phyloP scores from a whole-genome alignment of 139 green algal species.

The Haematococcus lacustris region DNA sequence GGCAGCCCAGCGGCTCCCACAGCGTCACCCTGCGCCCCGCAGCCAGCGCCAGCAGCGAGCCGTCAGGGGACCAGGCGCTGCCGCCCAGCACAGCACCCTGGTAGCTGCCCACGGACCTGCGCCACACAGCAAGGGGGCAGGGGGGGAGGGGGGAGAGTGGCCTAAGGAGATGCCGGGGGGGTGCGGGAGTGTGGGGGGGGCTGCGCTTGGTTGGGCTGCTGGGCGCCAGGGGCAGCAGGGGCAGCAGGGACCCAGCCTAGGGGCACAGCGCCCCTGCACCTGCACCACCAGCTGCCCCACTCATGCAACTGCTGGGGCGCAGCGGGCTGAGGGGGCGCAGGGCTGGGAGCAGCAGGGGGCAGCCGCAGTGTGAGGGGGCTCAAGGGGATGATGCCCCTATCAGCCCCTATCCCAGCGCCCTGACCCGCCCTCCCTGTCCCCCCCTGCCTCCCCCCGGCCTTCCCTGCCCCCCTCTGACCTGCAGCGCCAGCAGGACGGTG shows the following conservation, averaged over 20 bases:
- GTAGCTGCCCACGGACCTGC: conserved; percentile 37
- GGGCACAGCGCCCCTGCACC: background rate
- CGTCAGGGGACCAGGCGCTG: conserved; percentile 61
- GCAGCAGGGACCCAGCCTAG: background rate
- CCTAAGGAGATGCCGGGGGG: background rate
- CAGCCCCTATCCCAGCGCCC: background rate
- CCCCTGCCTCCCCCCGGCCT: background rate
- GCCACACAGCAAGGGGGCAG: conserved; percentile 20
- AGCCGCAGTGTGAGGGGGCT: background rate
- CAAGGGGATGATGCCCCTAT: background rate
- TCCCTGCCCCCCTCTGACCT: background rate
- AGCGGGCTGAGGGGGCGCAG: background rate
- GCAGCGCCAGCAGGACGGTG: conserved; percentile 10
- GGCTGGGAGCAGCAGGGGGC: background rate
- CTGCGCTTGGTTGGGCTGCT: background rate
- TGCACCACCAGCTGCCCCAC: background rate
- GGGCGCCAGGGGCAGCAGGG: background rate
- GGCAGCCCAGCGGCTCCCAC: conserved; percentile 49
- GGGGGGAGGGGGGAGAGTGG: too few relatives aligned
- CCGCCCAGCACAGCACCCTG: conserved; percentile 37
- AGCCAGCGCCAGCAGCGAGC: conserved; percentile 61
- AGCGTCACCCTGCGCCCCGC: conserved; percentile 40
- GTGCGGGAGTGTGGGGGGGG: background rate
- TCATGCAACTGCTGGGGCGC: background rate
- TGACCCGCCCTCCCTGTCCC: background rate